Base-by-base conservation (phyloP, 768 basidiomycete species). In the Pisolithus marmoratus region DNA sequence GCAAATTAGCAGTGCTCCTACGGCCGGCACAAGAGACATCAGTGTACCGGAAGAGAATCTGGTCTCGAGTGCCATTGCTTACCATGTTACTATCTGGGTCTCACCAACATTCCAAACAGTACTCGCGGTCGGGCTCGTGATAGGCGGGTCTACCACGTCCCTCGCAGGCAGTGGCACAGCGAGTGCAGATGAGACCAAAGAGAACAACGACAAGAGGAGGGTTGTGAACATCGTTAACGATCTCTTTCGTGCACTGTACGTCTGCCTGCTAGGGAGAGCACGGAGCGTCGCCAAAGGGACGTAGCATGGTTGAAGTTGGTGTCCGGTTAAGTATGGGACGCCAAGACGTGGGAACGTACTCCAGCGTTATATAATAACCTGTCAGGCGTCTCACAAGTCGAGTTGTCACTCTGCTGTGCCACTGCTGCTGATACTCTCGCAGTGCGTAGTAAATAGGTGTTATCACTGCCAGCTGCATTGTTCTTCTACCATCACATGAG, bases 11-110 rank as follows among this genome's bases (percentile, higher is more conserved):
- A 20, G 58, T 53, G 42, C 50, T 58, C 58, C 58, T 59, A 63
- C 73, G 75, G 75, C 57, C 80, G 11, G 29, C 8, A 29, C 29
- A 29, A 29, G 9, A 11, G 29, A n/a, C 55, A 70, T 72, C 52
- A 78, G 79, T 61, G 31, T 34, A 6, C 17, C 19, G 44, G n/a
- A 38, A 20, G 44, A 5, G 36, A 60, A 61, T 54, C 54, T 8
- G 9, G 8, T 29, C 1, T 5, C 34, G n/a, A 38, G 22, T 0
- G 19, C 12, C 23, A n/a, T 38, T 11, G 55, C 70, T n/a, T 58
- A 75, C 79, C 80, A 81, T 19, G 77, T 79, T 19, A 81, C 79
- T 8, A 71, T 78, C 48, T 77, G 63, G 2, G 55, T 65, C 48
- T 73, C 52, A 5, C 77, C 76, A 12, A 75, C 67, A 24, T 62